Conservation (phyloP, 495 filamentous ascomycete species). For the Neurospora hispaniola region DNA sequence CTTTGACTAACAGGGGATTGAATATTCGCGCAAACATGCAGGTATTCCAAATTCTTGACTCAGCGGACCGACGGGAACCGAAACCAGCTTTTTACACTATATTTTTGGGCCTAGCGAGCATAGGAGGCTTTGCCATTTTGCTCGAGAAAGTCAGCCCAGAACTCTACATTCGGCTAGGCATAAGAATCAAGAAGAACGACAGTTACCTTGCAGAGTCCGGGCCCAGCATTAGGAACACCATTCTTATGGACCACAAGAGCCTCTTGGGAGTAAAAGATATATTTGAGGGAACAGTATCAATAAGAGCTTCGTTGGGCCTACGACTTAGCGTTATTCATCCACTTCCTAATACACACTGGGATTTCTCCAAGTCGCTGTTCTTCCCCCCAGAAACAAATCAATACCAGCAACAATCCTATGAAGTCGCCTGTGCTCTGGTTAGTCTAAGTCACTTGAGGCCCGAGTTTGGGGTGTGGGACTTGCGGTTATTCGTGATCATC, state of each 20-base stretch:
- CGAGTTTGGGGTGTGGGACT: too few relatives aligned
- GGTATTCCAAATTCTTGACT: too few relatives aligned
- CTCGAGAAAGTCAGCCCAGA: not conserved
- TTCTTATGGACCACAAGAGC: not conserved
- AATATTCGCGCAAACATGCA: not conserved
- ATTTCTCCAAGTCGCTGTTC: not conserved
- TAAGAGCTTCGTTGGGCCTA: not conserved
- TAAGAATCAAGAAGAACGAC: not conserved
- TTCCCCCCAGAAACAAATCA: too few relatives aligned
- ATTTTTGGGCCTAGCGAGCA: accelerated
- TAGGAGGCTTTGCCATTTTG: not conserved
- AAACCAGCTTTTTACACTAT: not conserved
- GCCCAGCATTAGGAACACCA: not conserved
- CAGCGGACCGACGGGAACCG: too few relatives aligned
- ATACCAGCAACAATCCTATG: too few relatives aligned
- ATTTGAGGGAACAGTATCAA: not conserved
- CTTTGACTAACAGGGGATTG: not conserved
- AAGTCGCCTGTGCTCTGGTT: not conserved
- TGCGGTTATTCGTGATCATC: not conserved
- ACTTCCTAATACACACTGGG: not conserved
- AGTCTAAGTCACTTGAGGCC: too few relatives aligned
- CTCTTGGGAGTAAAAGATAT: accelerated
- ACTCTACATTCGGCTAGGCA: not conserved
- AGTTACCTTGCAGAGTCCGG: too few relatives aligned
- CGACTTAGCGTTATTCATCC: not conserved